Evolutionary conservation across 2,329 filamentous ascomycete genomes (phyloP), one percentile per base, ranked within the genome.

Genomic region (Colletotrichum gigasporum): DNA sequence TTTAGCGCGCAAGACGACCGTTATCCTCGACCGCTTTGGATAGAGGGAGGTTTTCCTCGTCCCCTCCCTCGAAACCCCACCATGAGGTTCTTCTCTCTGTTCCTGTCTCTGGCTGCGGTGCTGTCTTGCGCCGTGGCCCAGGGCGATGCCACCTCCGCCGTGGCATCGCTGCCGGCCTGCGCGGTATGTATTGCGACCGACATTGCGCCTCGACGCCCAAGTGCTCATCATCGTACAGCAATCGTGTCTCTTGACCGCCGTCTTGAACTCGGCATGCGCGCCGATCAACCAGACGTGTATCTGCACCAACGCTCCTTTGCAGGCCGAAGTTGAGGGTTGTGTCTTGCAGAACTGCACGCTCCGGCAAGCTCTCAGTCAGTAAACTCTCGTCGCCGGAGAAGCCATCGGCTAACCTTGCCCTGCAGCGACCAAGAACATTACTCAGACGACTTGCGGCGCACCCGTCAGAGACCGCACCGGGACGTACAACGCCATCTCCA

Each of bases 401-500:
- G 16, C 2, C 7, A 24, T 26, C 16, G 28, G 12, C 61, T 60
- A 32, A 45, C 60, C 18, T 20, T 48, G 51, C n/a, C 64, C 18
- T 8, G 14, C 20, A 67, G 58, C 37, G 5, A 67, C 58, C 42
- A 68, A 67, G 50, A 68, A 69, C 39, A 12, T 68, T 2, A 70
- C 72, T 30, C 54, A 68, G 28, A 73, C 71, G 2, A 65, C 66
- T 9, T 79, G 75, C 62, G 58, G 65, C 24, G 71, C 68, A 3
- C 71, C 68, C 8, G 32, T 72, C 6, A 69, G 73, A 11, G 70
- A 79, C 66, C 77, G 73, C 53, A 75, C 67, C 66, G 66, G 71
- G 20, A 67, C 75, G 20, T 74, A 80, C 48, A 68, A 76, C 6
- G 72, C 71, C 45, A 71, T 82, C 2, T 71, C 72, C 64, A 69